These are phyloP conservation scores for Leccinum proximum DNA, from an alignment of 1,284 basidiomycete genomes.

Conservation along the genomic window DNA sequence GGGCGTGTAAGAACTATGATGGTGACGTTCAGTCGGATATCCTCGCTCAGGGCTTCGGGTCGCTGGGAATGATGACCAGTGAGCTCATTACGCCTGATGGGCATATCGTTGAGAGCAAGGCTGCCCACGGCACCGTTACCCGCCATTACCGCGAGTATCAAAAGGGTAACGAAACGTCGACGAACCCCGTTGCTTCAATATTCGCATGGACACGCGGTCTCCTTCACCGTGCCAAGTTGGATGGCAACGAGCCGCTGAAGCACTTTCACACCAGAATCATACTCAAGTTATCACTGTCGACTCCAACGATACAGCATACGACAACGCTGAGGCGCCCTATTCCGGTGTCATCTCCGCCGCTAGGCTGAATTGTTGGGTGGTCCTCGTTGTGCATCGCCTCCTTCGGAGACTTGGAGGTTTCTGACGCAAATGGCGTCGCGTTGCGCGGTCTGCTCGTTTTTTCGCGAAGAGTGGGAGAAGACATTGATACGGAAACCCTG, in stretches of 20 bases:
- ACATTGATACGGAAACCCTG: too few species aligned
- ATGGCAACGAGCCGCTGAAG: conserved; percentile 76
- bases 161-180: conserved; percentile 94
- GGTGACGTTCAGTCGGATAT: conserved; percentile 94
- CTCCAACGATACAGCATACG: too few species aligned
- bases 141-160: conserved; percentile 98
- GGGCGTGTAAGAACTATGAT: conserved; percentile 98
- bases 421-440: too few species aligned
- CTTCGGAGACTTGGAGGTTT: too few species aligned
- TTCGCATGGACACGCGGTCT: conserved; percentile 99
- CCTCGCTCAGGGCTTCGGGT: conserved; percentile 93
- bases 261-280: conserved; percentile 15
- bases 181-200: conserved; percentile 98
- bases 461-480: too few species aligned
- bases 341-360: too few species aligned
- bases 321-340: too few species aligned
- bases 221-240: conserved; percentile 91
- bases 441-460: too few species aligned
- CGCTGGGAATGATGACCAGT: conserved; percentile 96
- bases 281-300: too few species aligned
- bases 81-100: conserved; percentile 98
- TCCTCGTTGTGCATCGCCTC: too few species aligned
- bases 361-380: too few species aligned
- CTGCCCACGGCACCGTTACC: conserved; percentile 94
- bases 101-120: conserved; percentile 88